phyloP scores from a whole-genome alignment of 169 alveolate genomes.

The Eimeria acervulina region DNA sequence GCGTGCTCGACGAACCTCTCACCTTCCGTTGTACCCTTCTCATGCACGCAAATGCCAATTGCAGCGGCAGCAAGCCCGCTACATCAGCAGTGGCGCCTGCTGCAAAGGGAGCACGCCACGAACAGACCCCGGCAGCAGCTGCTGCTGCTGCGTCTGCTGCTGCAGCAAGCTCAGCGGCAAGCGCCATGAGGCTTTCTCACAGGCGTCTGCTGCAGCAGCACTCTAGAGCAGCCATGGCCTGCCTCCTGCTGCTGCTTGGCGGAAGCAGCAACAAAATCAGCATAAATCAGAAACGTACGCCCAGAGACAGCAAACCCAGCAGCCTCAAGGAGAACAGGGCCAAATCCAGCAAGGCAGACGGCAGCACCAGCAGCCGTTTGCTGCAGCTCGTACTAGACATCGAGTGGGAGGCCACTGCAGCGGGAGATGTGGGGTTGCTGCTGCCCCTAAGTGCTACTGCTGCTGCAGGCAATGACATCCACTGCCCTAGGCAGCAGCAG shows the following conservation, averaged over 20 bases:
- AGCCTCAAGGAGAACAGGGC: constrained; percentile 23
- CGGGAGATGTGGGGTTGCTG: constrained; percentile 51
- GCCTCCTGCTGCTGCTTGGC: constrained; percentile 49
- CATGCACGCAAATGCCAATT: constrained; percentile 33
- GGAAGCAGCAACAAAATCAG: constrained; percentile 38
- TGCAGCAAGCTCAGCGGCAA: constrained; percentile 45
- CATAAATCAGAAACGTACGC: background rate
- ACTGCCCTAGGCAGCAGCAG: constrained; percentile 57
- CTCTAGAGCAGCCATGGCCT: constrained; percentile 69
- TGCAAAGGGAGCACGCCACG: background rate
- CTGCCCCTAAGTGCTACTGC: constrained; percentile 52
- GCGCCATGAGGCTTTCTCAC: constrained; percentile 51
- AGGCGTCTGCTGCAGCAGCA: constrained; percentile 62
- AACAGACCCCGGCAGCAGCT: constrained; percentile 47
- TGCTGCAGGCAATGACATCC: background rate
- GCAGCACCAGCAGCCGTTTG: constrained; percentile 53
- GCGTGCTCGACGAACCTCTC: constrained; percentile 52
- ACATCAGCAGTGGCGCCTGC: constrained; percentile 19
- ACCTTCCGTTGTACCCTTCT: constrained; percentile 60
- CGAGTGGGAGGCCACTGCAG: constrained; percentile 67
- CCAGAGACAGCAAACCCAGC: background rate
- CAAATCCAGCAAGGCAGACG: background rate
- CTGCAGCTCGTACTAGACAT: constrained; percentile 55
- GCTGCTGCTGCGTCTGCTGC: constrained; percentile 67
- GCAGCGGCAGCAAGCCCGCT: constrained; percentile 33